These are phyloP conservation scores for Candida tunisiensis DNA, from an alignment of 1,139 yeast genomes.

Conservation along the genomic window DNA sequence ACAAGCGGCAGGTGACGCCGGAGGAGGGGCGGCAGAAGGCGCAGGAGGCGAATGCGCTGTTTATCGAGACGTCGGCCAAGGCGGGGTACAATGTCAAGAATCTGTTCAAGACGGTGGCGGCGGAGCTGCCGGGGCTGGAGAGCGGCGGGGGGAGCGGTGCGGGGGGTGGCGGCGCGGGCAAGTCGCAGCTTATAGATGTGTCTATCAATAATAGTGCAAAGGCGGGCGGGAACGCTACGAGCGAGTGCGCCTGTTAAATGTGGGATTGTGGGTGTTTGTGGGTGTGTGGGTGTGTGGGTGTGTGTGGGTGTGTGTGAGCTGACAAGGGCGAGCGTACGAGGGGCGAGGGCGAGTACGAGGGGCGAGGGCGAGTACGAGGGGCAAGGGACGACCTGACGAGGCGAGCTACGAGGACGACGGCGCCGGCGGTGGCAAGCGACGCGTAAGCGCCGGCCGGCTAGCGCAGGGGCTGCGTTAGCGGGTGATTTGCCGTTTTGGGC, in stretches of 20 bases:
- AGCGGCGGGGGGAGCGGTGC: slow-evolving; percentile 15
- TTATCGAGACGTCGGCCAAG: slow-evolving; percentile 88
- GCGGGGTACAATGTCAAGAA: slow-evolving; percentile 88
- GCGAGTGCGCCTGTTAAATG: slow-evolving; percentile 9
- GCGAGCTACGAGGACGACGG: too few relatives aligned
- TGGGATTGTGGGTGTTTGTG: too few relatives aligned
- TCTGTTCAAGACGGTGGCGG: slow-evolving; percentile 80
- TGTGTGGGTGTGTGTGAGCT: too few relatives aligned
- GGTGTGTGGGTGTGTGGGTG: too few relatives aligned
- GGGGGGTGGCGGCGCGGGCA: slow-evolving; percentile 23
- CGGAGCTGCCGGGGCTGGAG: slow-evolving; percentile 75
- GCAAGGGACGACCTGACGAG: too few relatives aligned
- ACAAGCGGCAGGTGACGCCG: slow-evolving; percentile 58
- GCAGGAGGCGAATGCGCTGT: slow-evolving; percentile 60
- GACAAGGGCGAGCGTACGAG: too few relatives aligned
- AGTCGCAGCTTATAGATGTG: slow-evolving; percentile 15
- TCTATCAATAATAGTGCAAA: slow-evolving; percentile 7
- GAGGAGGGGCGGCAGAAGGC: slow-evolving; percentile 74
- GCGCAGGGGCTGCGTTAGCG: too few relatives aligned
- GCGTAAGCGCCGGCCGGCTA: too few relatives aligned
- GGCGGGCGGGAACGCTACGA: slow-evolving; percentile 5
- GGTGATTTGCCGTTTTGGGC: too few relatives aligned
- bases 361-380: too few relatives aligned
- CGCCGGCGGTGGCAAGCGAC: too few relatives aligned
- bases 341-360: too few relatives aligned